Base-by-base conservation (phyloP, 305 asterid species). In the Solanum hybrid region DNA sequence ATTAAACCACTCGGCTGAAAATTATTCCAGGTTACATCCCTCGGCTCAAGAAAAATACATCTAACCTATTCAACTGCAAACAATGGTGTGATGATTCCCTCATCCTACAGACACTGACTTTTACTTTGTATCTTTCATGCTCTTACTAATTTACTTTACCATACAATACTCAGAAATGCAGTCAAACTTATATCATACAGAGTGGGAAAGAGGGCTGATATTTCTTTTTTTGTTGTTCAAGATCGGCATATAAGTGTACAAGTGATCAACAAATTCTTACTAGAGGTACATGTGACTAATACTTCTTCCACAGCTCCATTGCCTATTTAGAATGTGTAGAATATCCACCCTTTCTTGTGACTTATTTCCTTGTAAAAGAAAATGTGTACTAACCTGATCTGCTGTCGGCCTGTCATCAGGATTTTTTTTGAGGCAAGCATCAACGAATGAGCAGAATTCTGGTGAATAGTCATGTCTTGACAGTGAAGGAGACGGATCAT, bases 401-500 rank as follows among this genome's bases (percentile, higher is more conserved):
- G 99, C 99, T 35, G 99, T 96, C 72, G 96, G 99, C 91, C 99
- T 93, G 38, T 95, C 92, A 84, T 90, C 93, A 17, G 98, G 97
- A 92, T 94, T 94, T 92, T 96, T 97, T 91, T 92, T 95, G 82
- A 96, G 99, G 94, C 99, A 97, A 91, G 93, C 96, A 91, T 97
- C 96, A 36, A 97, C 93, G 88, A 97, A 96, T 60, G 96, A 94
- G 92, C 98, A 96, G 76, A 97, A 95, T 89, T 97, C 99, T 5
- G 97, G 94, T 78, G 99, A 95, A 92, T 96, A 97, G 5, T 86
- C 89, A 88, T 92, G 91, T 86, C 93, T 91, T 60, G 92, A 91
- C 86, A 96, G 96, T 86, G 99, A 95, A 87, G 99, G 99, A 92
- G 99, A 97, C 87, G 98, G 98, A 93, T 97, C 99, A 76, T 97